Conservation (phyloP, 352 stramenopile genomes). For the Lagenidium sp. region DNA sequence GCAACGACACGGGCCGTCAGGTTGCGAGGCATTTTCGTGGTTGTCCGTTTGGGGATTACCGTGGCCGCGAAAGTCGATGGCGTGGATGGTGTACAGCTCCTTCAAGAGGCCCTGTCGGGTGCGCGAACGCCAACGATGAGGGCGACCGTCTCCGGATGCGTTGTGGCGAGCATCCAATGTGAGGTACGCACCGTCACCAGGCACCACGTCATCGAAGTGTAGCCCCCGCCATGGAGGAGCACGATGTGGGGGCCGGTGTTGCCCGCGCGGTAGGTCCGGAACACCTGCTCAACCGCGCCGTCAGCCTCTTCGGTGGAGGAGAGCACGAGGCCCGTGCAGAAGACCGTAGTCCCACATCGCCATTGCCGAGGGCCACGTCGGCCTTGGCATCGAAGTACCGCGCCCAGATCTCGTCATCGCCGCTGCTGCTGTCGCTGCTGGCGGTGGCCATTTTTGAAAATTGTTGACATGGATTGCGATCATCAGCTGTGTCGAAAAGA, state of each 20-base stretch:
- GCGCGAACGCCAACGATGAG: too few species aligned
- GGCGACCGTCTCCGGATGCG: too few species aligned
- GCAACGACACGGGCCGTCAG: background rate
- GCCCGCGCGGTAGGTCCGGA: constrained; percentile 70
- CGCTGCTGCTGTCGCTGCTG: too few species aligned
- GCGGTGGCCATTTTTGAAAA: too few species aligned
- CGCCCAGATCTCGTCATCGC: constrained; percentile 36
- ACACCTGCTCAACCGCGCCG: constrained; percentile 31
- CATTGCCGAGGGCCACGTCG: constrained; percentile 50
- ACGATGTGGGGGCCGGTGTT: constrained; percentile 61
- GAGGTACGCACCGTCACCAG: constrained; percentile 39
- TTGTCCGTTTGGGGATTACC: too few species aligned
- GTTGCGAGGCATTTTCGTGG: background rate
- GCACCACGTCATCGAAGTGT: constrained; percentile 84
- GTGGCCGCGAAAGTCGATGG: constrained; percentile 80
- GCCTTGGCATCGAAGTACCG: constrained; percentile 71
- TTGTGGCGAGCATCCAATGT: too few species aligned
- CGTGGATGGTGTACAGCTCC: constrained; percentile 63
- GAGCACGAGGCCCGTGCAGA: too few species aligned
- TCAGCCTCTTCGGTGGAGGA: too few species aligned
- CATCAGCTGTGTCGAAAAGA: too few species aligned
- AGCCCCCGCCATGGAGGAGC: constrained; percentile 77
- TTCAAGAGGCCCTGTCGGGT: constrained; percentile 64
- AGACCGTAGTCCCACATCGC: constrained; percentile 56
- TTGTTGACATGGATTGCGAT: too few species aligned